These are phyloP conservation scores for Conringia planisiliqua DNA, from an alignment of 345 rosid genomes.

Conservation along the genomic window DNA sequence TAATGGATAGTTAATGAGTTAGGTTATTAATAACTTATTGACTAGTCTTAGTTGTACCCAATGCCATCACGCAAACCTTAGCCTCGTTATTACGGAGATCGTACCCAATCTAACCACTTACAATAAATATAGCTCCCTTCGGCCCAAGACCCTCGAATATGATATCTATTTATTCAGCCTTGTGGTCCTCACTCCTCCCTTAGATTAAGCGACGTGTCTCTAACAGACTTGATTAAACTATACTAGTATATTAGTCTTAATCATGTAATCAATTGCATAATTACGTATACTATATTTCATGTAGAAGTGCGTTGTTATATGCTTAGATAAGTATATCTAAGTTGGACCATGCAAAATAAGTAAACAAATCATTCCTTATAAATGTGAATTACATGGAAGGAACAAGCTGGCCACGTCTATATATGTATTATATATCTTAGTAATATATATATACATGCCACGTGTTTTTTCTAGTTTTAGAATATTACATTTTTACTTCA, in stretches of 20 bases:
- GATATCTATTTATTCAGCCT: not conserved
- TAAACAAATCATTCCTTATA: not conserved
- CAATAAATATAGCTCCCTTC: not conserved
- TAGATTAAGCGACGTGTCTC: constrained; percentile 19
- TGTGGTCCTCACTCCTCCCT: constrained; percentile 29
- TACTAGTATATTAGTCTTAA: not conserved
- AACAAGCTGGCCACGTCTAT: constrained; percentile 12
- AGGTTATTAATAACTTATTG: constrained; percentile 5
- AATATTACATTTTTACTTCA: not conserved
- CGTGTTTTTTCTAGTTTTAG: not conserved
- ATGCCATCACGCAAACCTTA: constrained; percentile 11
- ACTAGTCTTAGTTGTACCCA: constrained; percentile 18
- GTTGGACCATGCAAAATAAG: not conserved
- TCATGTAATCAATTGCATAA: not conserved
- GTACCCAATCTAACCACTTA: not conserved
- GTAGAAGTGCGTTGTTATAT: not conserved
- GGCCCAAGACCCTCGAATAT: not conserved
- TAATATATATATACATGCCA: not conserved
- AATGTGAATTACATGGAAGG: not conserved
- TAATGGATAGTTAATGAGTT: constrained; percentile 13
- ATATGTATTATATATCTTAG: not conserved
- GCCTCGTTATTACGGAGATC: not conserved
- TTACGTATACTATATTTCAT: not conserved
- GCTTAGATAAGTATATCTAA: not conserved
- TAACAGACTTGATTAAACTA: not conserved